phyloP scores from a whole-genome alignment of 2,329 filamentous ascomycete species.

The Pestalotiopsis sp. region DNA sequence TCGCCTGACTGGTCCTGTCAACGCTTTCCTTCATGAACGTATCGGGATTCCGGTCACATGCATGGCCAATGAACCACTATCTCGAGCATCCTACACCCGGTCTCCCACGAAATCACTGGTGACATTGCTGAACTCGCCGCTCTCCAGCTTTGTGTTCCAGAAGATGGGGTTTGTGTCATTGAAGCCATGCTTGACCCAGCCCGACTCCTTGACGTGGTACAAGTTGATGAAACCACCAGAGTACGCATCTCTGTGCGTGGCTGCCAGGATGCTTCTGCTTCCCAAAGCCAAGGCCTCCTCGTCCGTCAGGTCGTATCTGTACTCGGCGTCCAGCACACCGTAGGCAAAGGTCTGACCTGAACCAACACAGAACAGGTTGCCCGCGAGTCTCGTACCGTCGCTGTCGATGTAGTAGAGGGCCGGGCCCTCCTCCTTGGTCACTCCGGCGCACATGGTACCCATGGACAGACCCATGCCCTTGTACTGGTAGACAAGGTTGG shows the following conservation, averaged over 20 bases:
- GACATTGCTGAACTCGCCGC: constrained; percentile 97
- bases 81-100: constrained; percentile 11
- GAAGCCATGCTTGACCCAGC: constrained; percentile 99
- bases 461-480: constrained; percentile 98
- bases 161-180: constrained; percentile 98
- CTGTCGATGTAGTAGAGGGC: constrained; percentile 99
- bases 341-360: constrained; percentile 99
- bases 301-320: constrained; percentile 82
- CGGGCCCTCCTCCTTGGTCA: constrained; percentile 91
- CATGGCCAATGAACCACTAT: neutral
- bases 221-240: constrained; percentile 98
- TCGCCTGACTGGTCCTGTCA: constrained; percentile 15
- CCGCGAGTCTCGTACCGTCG: constrained; percentile 87
- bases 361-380: constrained; percentile 97
- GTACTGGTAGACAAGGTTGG: constrained; percentile 97
- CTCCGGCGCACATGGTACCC: constrained; percentile 99
- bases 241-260: constrained; percentile 97
- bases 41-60: neutral
- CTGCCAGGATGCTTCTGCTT: constrained; percentile 87
- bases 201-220: constrained; percentile 98
- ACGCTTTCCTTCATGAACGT: constrained; percentile 10
- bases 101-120: constrained; percentile 67
- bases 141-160: constrained; percentile 98
- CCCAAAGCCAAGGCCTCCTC: constrained; percentile 91
- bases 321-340: constrained; percentile 94